Evolutionary conservation across 208 protist genomes (phyloP).

Genomic region (Naegleria fowleri): DNA sequence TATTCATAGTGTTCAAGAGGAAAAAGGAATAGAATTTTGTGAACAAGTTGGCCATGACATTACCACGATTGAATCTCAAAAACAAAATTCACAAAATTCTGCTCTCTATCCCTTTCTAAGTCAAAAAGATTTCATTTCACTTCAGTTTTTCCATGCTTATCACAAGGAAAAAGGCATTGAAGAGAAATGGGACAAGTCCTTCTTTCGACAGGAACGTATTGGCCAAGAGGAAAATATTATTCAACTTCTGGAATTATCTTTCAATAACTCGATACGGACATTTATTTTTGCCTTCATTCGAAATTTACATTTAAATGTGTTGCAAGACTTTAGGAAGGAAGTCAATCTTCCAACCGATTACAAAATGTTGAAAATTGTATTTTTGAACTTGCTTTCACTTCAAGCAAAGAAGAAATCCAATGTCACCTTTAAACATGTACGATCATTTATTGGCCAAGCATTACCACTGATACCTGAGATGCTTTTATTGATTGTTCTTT

Average conservation of each 20-base stretch:
- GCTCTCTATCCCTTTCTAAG: neutral
- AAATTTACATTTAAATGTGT: neutral
- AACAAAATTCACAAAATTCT: neutral
- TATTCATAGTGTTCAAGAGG: neutral
- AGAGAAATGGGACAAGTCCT: neutral
- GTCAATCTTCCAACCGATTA: neutral
- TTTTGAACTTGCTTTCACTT: neutral
- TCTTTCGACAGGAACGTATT: neutral
- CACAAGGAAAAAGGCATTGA: neutral
- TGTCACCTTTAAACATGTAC: neutral
- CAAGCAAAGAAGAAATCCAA: neutral
- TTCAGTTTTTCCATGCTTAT: neutral
- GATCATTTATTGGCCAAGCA: neutral
- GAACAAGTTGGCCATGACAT: neutral
- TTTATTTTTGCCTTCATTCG: neutral
- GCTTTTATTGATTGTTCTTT: neutral
- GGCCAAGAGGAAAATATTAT: neutral
- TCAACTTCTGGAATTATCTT: neutral
- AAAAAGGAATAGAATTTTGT: neutral
- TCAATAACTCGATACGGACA: neutral
- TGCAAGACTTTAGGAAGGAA: neutral
- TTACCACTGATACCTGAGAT: neutral
- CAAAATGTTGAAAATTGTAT: neutral
- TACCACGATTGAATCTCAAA: neutral
- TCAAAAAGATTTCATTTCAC: neutral